A percentile compares a stretch with the other conserved stretches of the same genome.
phyloP scores from a whole-genome alignment of 805 yeast genomes.

The Tetrapisispora taiwanensis region DNA sequence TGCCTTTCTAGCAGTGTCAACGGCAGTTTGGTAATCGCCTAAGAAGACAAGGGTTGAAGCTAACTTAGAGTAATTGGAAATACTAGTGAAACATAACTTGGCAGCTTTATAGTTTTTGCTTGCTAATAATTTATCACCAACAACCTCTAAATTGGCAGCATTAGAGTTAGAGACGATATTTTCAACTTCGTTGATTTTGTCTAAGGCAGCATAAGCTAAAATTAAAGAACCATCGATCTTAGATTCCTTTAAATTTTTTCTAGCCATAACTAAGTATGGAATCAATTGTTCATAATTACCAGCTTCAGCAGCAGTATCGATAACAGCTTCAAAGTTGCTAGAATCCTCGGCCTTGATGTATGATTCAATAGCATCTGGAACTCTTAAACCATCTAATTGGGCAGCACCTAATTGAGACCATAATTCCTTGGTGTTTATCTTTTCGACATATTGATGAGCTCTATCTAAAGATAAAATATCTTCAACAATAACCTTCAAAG shows the following conservation, averaged over 20 bases:
- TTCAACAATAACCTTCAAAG: slow-evolving; percentile 84
- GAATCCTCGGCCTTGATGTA: slow-evolving; percentile 90
- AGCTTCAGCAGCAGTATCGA: slow-evolving; percentile 90
- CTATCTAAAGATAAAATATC: slow-evolving; percentile 90
- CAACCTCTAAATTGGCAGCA: slow-evolving; percentile 83
- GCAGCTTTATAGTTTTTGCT: slow-evolving; percentile 85
- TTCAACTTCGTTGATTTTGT: slow-evolving; percentile 69
- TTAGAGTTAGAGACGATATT: slow-evolving; percentile 75
- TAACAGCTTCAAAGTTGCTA: slow-evolving; percentile 78
- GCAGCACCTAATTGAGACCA: slow-evolving; percentile 97
- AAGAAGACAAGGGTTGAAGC: slow-evolving; percentile 94
- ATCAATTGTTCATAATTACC: slow-evolving; percentile 92
- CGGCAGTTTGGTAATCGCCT: slow-evolving; percentile 91
- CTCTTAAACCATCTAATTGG: slow-evolving; percentile 85
- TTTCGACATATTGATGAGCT: slow-evolving; percentile 88
- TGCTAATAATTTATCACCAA: slow-evolving; percentile 85
- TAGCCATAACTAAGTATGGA: slow-evolving; percentile 81
- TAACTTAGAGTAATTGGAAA: slow-evolving; percentile 89
- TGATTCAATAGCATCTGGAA: slow-evolving; percentile 84
- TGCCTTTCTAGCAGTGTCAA: slow-evolving; percentile 97
- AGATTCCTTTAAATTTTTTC: slow-evolving; percentile 84
- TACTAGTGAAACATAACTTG: slow-evolving; percentile 70
- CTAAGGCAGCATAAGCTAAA: slow-evolving; percentile 74
- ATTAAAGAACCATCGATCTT: slow-evolving; percentile 86
- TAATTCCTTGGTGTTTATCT: slow-evolving; percentile 70